phyloP scores from a whole-genome alignment of 164 flowering plant genomes.

The Vitis riparia region DNA sequence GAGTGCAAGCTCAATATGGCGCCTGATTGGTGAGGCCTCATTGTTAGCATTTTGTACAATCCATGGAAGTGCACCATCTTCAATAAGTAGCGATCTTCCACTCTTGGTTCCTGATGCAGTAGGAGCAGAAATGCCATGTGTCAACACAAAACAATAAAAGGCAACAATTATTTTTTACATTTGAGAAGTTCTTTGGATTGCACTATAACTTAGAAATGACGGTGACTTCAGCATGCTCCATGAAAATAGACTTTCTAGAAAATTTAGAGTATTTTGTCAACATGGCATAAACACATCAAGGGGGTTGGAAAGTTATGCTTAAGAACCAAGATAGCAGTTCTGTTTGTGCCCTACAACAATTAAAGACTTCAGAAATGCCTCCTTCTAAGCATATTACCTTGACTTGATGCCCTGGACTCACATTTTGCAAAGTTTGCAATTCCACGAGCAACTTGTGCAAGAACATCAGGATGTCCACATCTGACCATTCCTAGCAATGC shows the following conservation, averaged over 20 bases:
- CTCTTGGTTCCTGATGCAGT: slow-evolving; percentile 51
- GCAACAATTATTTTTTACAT: background rate
- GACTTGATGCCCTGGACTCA: slow-evolving; percentile 84
- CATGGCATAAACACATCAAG: background rate
- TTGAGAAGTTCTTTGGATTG: background rate
- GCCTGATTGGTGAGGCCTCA: slow-evolving; percentile 83
- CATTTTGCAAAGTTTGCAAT: slow-evolving; percentile 98
- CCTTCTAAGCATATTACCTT: slow-evolving; percentile 46
- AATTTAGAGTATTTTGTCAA: background rate
- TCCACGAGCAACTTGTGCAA: slow-evolving; percentile 98
- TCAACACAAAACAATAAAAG: background rate
- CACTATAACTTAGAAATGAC: background rate
- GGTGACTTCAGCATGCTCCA: too few species aligned
- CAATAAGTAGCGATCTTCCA: slow-evolving; percentile 80
- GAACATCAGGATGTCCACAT: slow-evolving; percentile 89
- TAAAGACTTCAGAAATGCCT: too few species aligned
- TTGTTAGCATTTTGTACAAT: slow-evolving; percentile 90
- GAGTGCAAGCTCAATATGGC: slow-evolving; percentile 94
- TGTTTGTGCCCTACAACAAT: too few species aligned
- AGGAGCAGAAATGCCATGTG: background rate
- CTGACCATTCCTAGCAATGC: slow-evolving; percentile 93
- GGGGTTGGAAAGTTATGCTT: background rate
- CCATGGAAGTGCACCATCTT: slow-evolving; percentile 95
- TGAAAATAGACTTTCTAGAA: too few species aligned
- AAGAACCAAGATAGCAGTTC: background rate